phyloP scores from a whole-genome alignment of 2,329 filamentous ascomycete genomes.

The Penicillium frequentans region DNA sequence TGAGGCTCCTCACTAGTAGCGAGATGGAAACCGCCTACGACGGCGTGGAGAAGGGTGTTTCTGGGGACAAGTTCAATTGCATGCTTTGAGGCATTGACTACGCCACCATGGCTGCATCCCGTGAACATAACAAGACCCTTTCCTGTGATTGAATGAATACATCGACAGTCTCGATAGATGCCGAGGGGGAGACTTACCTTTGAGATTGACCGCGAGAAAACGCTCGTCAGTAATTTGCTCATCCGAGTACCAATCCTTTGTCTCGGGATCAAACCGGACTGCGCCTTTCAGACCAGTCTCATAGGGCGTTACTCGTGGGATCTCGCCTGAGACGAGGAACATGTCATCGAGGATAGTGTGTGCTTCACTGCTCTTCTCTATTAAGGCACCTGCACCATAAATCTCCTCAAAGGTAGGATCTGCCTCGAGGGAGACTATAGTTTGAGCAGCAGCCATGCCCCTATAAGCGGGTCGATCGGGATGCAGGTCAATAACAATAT shows the following conservation, averaged over 20 bases:
- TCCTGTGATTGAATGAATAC: constrained; percentile 27
- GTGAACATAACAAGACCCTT: constrained; percentile 58
- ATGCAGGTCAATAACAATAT: constrained; percentile 52
- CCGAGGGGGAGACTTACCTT: constrained; percentile 34
- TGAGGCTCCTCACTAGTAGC: constrained; percentile 48
- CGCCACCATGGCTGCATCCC: constrained; percentile 57
- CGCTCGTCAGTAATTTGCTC: constrained; percentile 55
- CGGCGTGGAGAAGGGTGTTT: constrained; percentile 47
- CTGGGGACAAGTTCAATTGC: constrained; percentile 42
- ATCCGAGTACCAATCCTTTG: constrained; percentile 49
- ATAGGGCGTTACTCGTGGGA: constrained; percentile 52
- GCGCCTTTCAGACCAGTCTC: constrained; percentile 50
- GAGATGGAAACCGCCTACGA: constrained; percentile 57
- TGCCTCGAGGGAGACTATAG: constrained; percentile 52
- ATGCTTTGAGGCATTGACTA: constrained; percentile 53
- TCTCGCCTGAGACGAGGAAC: constrained; percentile 56
- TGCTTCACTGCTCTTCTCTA: constrained; percentile 40
- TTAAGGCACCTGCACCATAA: constrained; percentile 39
- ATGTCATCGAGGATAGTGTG: constrained; percentile 52
- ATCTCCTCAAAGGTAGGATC: constrained; percentile 55
- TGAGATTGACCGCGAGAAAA: constrained; percentile 55
- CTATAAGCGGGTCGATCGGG: constrained; percentile 54
- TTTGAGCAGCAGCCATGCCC: constrained; percentile 44
- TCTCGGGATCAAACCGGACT: constrained; percentile 43
- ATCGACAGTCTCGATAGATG: neutral